Percentiles rank a stretch among this genome's conserved stretches.
phyloP scores from a whole-genome alignment of 2,329 filamentous ascomycete genomes.

The Venturia carpophila region DNA sequence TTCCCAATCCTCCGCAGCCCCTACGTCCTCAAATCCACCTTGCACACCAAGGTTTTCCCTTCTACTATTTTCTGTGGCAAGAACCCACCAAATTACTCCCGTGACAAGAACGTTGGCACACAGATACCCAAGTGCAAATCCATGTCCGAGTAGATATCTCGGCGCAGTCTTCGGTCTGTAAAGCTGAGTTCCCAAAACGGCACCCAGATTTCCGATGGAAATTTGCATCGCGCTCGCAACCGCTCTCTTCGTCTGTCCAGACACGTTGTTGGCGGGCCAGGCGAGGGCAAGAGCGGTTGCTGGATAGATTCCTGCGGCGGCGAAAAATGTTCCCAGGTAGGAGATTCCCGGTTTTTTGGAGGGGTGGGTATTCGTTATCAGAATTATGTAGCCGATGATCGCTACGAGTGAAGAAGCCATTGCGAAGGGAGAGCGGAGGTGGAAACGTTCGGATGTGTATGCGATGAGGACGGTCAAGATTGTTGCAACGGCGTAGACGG shows the following conservation, averaged over 20 bases:
- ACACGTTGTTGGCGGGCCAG: slow-evolving; percentile 61
- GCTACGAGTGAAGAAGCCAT: slow-evolving; percentile 51
- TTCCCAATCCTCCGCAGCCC: slow-evolving; percentile 46
- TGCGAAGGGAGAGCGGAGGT: slow-evolving; percentile 53
- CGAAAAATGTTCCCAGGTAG: slow-evolving; percentile 60
- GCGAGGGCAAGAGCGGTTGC: slow-evolving; percentile 56
- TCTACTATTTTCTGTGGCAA: slow-evolving; percentile 51
- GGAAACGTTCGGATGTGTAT: slow-evolving; percentile 50
- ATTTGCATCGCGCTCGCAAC: slow-evolving; percentile 59
- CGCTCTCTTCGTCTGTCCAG: slow-evolving; percentile 62
- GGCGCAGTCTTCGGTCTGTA: slow-evolving; percentile 35
- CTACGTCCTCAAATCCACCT: slow-evolving; percentile 41
- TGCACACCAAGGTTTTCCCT: slow-evolving; percentile 37
- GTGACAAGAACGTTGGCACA: slow-evolving; percentile 52
- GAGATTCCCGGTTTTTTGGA: slow-evolving; percentile 45
- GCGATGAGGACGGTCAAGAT: slow-evolving; percentile 51
- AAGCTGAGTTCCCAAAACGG: slow-evolving; percentile 61
- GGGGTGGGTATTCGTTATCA: slow-evolving; percentile 57
- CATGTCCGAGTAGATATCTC: slow-evolving; percentile 46
- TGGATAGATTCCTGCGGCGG: slow-evolving; percentile 57
- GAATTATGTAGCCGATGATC: slow-evolving; percentile 56
- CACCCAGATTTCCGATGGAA: slow-evolving; percentile 60
- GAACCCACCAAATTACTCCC: slow-evolving; percentile 43
- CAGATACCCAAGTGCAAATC: slow-evolving; percentile 51
- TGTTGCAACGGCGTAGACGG: slow-evolving; percentile 55